Evolutionary conservation across 352 stramenopile species (phyloP).

Genomic region (Globisporangium apiculatum): DNA sequence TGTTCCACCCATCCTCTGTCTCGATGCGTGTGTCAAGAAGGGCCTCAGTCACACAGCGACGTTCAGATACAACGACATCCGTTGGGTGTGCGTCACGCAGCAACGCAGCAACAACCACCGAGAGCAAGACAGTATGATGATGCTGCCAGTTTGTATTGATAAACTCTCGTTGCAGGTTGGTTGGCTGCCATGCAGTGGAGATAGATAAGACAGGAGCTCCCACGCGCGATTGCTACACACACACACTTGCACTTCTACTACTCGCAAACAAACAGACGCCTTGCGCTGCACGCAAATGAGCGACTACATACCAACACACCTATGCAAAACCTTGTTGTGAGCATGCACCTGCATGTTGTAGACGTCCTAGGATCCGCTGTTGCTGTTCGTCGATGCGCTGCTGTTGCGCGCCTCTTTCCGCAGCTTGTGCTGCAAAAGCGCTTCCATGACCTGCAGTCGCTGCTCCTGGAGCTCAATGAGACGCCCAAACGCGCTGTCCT

Average conservation of each 20-base stretch:
- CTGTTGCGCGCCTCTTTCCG: slow-evolving; percentile 33
- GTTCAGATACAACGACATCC: too few relatives aligned
- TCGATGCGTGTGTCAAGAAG: too few relatives aligned
- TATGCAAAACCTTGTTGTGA: too few relatives aligned
- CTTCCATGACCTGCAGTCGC: slow-evolving; percentile 56
- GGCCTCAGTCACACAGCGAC: too few relatives aligned
- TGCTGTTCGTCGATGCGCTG: slow-evolving; percentile 2
- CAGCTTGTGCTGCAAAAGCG: slow-evolving; percentile 46
- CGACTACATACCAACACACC: background rate
- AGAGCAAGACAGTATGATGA: too few relatives aligned
- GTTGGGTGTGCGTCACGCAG: too few relatives aligned
- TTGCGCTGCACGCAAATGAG: too few relatives aligned
- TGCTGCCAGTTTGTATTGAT: too few relatives aligned
- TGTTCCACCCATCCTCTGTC: too few relatives aligned
- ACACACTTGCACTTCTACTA: background rate
- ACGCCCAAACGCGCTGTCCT: slow-evolving; percentile 30
- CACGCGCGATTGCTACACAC: background rate
- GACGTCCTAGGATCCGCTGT: background rate
- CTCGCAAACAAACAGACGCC: background rate
- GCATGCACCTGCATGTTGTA: background rate
- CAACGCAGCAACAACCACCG: too few relatives aligned
- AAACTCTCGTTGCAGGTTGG: too few relatives aligned
- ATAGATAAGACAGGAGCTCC: background rate
- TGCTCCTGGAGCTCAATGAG: slow-evolving; percentile 65
- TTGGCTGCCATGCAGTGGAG: background rate